phyloP scores from a whole-genome alignment of 75 land plant genomes.

The Larix kaempferi region DNA sequence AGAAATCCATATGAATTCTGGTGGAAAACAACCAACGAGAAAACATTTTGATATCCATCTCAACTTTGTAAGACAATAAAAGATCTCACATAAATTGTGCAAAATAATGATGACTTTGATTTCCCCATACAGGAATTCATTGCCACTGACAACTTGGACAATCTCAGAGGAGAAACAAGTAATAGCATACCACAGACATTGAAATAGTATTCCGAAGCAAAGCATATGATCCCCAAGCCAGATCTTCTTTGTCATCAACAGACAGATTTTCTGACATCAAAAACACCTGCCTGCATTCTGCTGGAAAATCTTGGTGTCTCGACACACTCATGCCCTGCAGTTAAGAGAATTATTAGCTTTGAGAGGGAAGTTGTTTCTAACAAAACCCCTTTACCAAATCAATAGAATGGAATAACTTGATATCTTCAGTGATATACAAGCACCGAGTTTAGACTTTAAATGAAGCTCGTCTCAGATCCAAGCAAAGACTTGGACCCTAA shows the following conservation, averaged over 20 bases:
- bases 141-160: not conserved
- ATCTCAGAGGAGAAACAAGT: not conserved
- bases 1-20: not conserved
- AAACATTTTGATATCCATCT: not conserved
- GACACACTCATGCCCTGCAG: conserved; percentile 42
- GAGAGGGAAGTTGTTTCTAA: not conserved
- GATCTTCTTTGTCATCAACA: conserved; percentile 54
- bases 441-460: not conserved
- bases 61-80: not conserved
- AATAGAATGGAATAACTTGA: not conserved
- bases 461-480: not conserved
- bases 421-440: not conserved
- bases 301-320: conserved; percentile 30
- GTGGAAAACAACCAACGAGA: too few species aligned
- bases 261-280: conserved; percentile 55
- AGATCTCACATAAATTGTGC: not conserved
- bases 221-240: conserved; percentile 93
- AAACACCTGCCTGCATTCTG: conserved; percentile 68
- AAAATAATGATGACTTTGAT: not conserved
- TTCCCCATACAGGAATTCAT: not conserved
- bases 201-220: conserved; percentile 80
- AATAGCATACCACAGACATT: conserved; percentile 62
- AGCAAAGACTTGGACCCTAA: not conserved
- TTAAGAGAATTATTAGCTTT: not conserved
- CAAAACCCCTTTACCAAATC: not conserved